These are phyloP conservation scores for Russula foetens DNA, from an alignment of 768 basidiomycete genomes.

Conservation along the genomic window DNA sequence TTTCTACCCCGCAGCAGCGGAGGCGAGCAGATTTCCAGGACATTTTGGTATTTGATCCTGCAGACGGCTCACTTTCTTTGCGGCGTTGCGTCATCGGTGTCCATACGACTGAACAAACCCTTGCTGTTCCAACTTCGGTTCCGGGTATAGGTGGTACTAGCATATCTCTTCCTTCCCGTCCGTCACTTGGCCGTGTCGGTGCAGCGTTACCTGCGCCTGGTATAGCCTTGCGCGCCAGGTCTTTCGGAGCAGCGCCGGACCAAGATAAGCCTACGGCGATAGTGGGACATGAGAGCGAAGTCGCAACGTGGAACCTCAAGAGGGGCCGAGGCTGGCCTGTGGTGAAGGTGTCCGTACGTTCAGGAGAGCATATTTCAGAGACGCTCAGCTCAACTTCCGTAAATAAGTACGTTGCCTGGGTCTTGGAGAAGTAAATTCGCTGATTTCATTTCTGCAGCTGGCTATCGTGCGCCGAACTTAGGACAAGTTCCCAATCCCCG, in stretches of 20 bases:
- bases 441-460: constrained; percentile 34
- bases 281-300: constrained; percentile 31
- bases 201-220: constrained; percentile 24
- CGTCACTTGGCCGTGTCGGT: constrained; percentile 34
- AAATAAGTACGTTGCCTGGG: constrained; percentile 10
- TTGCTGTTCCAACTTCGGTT: constrained; percentile 24
- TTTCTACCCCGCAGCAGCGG: constrained; percentile 24
- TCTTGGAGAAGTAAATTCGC: not conserved
- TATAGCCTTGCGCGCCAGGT: constrained; percentile 4
- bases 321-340: constrained; percentile 45
- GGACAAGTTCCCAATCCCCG: constrained; percentile 54
- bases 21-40: constrained; percentile 51
- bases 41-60: constrained; percentile 58
- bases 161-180: constrained; percentile 51
- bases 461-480: constrained; percentile 76
- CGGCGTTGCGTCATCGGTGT: constrained; percentile 44
- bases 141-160: constrained; percentile 40
- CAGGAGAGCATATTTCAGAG: not conserved
- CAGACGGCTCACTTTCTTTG: constrained; percentile 46
- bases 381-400: not conserved
- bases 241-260: constrained; percentile 32
- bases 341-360: constrained; percentile 33
- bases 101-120: constrained; percentile 21
- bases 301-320: constrained; percentile 62
- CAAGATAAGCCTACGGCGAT: constrained; percentile 31